These are phyloP conservation scores for Arabidopsis hybrid DNA, from an alignment of 441 rosid species.

Conservation along the genomic window DNA sequence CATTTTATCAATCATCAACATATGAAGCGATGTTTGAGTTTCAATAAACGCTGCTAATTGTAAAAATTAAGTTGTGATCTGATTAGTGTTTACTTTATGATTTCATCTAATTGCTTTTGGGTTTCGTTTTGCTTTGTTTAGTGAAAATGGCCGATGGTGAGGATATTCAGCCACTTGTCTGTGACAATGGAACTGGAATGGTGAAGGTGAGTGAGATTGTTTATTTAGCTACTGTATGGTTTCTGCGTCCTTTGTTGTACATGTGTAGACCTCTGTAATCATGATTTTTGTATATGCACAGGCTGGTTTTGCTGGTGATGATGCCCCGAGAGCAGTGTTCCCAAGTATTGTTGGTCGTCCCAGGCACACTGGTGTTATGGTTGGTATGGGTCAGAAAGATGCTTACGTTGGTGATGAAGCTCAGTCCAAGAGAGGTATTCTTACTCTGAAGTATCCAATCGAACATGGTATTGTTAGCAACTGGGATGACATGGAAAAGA, in stretches of 20 bases:
- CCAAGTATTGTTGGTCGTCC: slow-evolving; percentile 97
- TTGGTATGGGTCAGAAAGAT: slow-evolving; percentile 96
- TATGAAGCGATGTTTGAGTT: not conserved
- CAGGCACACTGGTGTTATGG: slow-evolving; percentile 97
- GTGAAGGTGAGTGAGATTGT: slow-evolving; percentile 55
- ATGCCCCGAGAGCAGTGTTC: slow-evolving; percentile 93
- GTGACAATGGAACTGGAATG: slow-evolving; percentile 73
- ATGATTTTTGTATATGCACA: slow-evolving; percentile 11
- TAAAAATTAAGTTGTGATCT: not conserved
- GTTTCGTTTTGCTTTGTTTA: slow-evolving; percentile 19
- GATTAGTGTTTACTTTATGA: not conserved
- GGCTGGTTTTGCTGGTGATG: slow-evolving; percentile 98
- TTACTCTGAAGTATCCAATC: slow-evolving; percentile 86
- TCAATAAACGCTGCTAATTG: not conserved
- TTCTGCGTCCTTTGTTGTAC: not conserved
- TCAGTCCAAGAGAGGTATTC: slow-evolving; percentile 90
- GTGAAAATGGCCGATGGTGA: slow-evolving; percentile 63
- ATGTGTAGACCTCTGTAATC: not conserved
- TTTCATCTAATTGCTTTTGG: slow-evolving; percentile 2
- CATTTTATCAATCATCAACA: not conserved
- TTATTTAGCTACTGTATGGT: not conserved
- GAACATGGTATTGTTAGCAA: slow-evolving; percentile 95
- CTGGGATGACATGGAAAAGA: slow-evolving; percentile 99
- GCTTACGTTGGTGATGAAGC: slow-evolving; percentile 97
- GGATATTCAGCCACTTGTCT: slow-evolving; percentile 70